A percentile compares a stretch with the other conserved stretches of the same genome.
Conservation (phyloP, 2,329 filamentous ascomycete genomes). For the Exophiala spinifera region DNA sequence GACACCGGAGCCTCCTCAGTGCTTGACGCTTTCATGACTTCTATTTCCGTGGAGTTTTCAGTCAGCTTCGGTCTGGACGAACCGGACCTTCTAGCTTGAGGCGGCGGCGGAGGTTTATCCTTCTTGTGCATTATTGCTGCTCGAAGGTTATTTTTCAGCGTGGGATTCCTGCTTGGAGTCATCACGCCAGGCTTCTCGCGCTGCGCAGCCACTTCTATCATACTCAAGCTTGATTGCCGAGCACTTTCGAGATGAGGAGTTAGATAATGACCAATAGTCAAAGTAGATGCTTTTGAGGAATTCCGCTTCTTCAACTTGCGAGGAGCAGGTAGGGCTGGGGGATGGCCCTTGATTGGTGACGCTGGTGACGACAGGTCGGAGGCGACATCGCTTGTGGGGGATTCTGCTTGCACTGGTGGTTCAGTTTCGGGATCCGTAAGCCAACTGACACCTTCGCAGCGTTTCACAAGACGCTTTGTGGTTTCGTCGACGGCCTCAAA, state of each 20-base stretch:
- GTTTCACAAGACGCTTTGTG: constrained; percentile 45
- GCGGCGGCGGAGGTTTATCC: constrained; percentile 29
- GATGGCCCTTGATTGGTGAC: constrained; percentile 26
- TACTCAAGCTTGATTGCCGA: constrained; percentile 70
- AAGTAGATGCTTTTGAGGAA: constrained; percentile 32
- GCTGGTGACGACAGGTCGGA: constrained; percentile 22
- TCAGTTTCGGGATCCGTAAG: constrained; percentile 37
- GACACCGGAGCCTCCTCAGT: background rate
- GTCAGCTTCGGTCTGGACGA: constrained; percentile 19
- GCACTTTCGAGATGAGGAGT: constrained; percentile 56
- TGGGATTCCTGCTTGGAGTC: constrained; percentile 63
- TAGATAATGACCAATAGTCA: constrained; percentile 29
- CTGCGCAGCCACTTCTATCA: constrained; percentile 73
- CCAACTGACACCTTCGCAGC: constrained; percentile 48
- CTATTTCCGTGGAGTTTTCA: constrained; percentile 12
- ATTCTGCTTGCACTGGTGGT: constrained; percentile 29
- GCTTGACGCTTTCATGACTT: constrained; percentile 13
- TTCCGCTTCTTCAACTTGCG: constrained; percentile 33
- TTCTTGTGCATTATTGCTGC: constrained; percentile 26
- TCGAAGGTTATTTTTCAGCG: constrained; percentile 26
- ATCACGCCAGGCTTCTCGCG: constrained; percentile 79
- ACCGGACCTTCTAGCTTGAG: constrained; percentile 32
- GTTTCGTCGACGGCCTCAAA: constrained; percentile 52
- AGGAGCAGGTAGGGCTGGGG: constrained; percentile 49
- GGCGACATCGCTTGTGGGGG: constrained; percentile 21